These are phyloP conservation scores for Citrus mangshanensis DNA, from an alignment of 345 rosid genomes.

Conservation along the genomic window DNA sequence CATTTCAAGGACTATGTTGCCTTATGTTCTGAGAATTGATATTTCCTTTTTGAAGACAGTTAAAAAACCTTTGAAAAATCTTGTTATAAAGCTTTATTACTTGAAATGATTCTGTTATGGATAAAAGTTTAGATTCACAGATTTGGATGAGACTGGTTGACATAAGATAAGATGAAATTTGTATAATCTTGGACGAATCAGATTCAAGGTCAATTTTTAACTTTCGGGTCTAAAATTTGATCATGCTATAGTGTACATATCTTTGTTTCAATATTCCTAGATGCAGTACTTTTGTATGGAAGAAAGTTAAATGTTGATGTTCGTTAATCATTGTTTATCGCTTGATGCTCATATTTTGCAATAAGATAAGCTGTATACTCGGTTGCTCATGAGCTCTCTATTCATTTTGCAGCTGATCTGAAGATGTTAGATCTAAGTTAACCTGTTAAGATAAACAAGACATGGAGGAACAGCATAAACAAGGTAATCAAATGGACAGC, in stretches of 20 bases:
- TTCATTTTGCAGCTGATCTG: constrained; percentile 4
- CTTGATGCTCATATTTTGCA: not conserved
- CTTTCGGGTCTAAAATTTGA: not conserved
- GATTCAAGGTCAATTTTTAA: not conserved
- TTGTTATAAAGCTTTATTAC: not conserved
- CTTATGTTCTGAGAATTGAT: not conserved
- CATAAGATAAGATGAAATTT: not conserved
- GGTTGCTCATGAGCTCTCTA: not conserved
- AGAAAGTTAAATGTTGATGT: not conserved
- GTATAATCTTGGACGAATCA: not conserved
- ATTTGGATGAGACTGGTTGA: not conserved
- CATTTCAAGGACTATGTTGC: not conserved
- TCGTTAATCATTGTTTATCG: not conserved
- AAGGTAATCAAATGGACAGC: not conserved
- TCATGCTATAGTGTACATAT: not conserved
- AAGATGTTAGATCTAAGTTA: not conserved
- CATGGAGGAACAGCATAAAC: not conserved
- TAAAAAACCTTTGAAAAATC: not conserved
- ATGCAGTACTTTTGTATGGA: not conserved
- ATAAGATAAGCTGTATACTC: not conserved
- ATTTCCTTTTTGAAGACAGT: not conserved
- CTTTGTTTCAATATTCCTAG: not conserved
- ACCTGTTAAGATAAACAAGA: not conserved
- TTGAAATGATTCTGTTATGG: not conserved
- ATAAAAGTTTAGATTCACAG: not conserved